Conservation (phyloP, 495 filamentous ascomycete genomes). For the Talaromyces stipitatus region DNA sequence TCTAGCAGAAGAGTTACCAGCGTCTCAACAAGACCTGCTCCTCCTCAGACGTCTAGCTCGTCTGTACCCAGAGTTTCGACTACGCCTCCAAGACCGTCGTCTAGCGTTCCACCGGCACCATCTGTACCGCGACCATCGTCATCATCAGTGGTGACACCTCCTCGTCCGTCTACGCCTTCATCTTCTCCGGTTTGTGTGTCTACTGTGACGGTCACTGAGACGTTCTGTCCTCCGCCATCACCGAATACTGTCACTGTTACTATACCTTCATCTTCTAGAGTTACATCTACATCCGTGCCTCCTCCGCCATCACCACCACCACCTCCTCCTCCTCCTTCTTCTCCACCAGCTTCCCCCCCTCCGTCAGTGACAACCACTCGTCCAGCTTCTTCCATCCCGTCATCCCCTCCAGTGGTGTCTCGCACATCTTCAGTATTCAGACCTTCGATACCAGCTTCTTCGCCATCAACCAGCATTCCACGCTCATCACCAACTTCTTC, state of each 20-base stretch:
- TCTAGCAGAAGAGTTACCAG: background rate
- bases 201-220: background rate
- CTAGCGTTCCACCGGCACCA: background rate
- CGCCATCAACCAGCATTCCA: too few species aligned
- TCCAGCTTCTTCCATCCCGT: too few species aligned
- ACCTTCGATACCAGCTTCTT: too few species aligned
- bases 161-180: background rate
- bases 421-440: too few species aligned
- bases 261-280: background rate
- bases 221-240: background rate
- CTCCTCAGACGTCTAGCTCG: background rate
- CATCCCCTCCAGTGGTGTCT: background rate
- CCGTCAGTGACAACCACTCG: background rate
- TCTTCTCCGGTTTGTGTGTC: background rate
- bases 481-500: constrained; percentile 31
- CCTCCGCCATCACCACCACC: background rate
- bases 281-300: background rate
- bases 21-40: background rate
- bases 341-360: background rate
- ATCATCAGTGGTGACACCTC: background rate
- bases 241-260: background rate
- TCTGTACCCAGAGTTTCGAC: background rate
- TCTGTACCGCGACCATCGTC: background rate
- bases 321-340: background rate
- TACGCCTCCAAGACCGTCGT: background rate